Evolutionary conservation across 371 early-diverging fungal species (phyloP), one percentile per base, ranked within the genome.

Genomic region (Saksenaea oblongispora): DNA sequence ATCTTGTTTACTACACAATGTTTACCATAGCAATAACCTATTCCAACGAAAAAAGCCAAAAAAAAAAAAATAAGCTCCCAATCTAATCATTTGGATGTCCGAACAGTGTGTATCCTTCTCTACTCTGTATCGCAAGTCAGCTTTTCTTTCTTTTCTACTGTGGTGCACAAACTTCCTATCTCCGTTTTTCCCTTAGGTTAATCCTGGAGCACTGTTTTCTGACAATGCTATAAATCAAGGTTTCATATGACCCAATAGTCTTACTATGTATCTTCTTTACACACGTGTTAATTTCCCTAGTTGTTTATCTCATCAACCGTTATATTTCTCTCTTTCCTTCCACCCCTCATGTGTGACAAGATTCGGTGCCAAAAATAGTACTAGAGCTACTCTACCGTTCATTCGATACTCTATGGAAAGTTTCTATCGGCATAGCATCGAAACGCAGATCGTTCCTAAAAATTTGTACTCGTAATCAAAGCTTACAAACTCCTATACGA

Each of bases 241-340:
- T 22, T 47, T 47, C 51, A 47, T 22, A 47, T 47, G 22, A 47
- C 22, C 51, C 51, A 47, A 47, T 47, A 17, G 11, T 18, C 51
- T 47, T 47, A 47, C 51, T 47, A 18, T 10, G 51, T 22, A 22
- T 47, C 24, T 10, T 47, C 51, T 47, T 47, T 22, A 26, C 51
- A 28, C 57, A 56, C 57, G 57, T 56, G 57, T 10, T 17, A 34
- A 11, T 35, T 56, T 56, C 57, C 57, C 57, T 56, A 22, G 57
- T 56, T 56, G 11, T 34, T 37, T 35, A 34, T 24, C 14, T 34
- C 18, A 37, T 17, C 26, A 35, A 18, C 34, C 15, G 34, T 47
- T 18, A 22, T 22, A 18, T 22, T 47, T 22, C 22, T 17, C 22
- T 47, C 22, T 22, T 47, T 47, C 22, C 51, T 22, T 47, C 24